Base-by-base conservation (phyloP, 768 basidiomycete genomes). In the Xerocomus potaroensis region DNA sequence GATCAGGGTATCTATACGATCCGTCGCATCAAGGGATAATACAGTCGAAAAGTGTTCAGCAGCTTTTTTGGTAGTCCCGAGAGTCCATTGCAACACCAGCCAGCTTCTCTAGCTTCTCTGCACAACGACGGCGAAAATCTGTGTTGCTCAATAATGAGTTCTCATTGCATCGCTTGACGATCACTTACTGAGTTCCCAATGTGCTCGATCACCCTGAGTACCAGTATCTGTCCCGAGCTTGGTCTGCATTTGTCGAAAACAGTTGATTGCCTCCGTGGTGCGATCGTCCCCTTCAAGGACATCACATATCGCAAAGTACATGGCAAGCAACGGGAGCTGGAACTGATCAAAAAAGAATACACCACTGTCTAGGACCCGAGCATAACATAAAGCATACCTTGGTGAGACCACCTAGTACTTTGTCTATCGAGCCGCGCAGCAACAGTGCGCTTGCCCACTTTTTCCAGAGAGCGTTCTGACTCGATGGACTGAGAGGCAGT, bases 121-220 rank as follows among this genome's bases (percentile, higher is more conserved):
- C 1, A 11, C 44, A 47, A 0, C 50, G 50, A 2, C 3, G 22
- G 12, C 30, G 40, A 35, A 55, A 56, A 3, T 32, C 53, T 50
- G 18, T 32, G 29, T 1, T 5, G 1, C 1, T 3, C 1, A 1
- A 24, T 21, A 5, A 14, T 8, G 27, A 31, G 16, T 7, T 3
- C 9, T 8, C 4, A 5, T 1, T 22, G 19, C 1, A 18, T 18
- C 5, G 8, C 8, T 19, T 14, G 0, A 5, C 1, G 6, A 5
- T 3, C 7, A 41, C 53, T 2, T 14, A 54, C 51, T n/a, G 5
- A 9, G 14, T 16, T 47, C 53, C 53, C 53, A 55, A 4, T 30
- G 33, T 1, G 14, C 6, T 8, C 8, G 43, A 8, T 43, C 47
- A 1, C 24, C 21, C 8, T 30, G 18, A 21, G 11, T 1, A n/a